phyloP scores from a whole-genome alignment of 2,329 filamentous ascomycete species.

The Alternaria novae-zelandiae region DNA sequence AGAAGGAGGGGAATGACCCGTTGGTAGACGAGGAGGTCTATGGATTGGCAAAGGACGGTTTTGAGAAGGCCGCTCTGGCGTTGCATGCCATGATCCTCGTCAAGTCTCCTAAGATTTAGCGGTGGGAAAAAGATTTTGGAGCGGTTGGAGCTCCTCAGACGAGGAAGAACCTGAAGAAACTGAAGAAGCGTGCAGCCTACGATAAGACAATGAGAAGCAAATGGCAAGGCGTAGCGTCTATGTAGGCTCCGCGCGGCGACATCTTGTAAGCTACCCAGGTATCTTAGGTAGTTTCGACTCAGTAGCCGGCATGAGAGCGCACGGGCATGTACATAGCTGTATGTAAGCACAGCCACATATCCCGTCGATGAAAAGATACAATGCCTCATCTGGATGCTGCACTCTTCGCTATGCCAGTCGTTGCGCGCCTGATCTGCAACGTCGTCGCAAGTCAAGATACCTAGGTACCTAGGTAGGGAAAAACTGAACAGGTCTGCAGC shows the following conservation, averaged over 20 bases:
- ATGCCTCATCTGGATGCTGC: neutral
- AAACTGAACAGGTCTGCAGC: too few species aligned
- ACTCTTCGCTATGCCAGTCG: neutral
- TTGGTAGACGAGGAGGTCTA: neutral
- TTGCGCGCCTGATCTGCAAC: neutral
- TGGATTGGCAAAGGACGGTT: conserved; percentile 5
- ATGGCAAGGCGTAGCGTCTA: neutral
- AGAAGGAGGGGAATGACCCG: conserved; percentile 6
- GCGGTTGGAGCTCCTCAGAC: neutral
- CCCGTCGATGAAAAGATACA: neutral
- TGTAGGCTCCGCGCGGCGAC: neutral
- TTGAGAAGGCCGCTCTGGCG: neutral
- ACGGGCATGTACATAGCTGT: neutral
- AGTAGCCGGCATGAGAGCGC: neutral
- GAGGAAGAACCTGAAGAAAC: neutral
- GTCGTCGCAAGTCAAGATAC: too few species aligned
- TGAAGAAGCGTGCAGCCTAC: neutral
- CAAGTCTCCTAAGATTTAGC: too few species aligned
- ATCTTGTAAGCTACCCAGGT: neutral
- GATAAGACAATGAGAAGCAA: neutral
- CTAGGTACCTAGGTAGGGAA: too few species aligned
- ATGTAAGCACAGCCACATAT: neutral
- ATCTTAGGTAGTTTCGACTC: neutral
- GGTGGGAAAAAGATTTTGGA: too few species aligned
- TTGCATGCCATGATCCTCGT: neutral